Percentiles rank a stretch among this genome's conserved stretches.
phyloP scores from a whole-genome alignment of 345 rosid genomes.

The Rhodamnia argentea region DNA sequence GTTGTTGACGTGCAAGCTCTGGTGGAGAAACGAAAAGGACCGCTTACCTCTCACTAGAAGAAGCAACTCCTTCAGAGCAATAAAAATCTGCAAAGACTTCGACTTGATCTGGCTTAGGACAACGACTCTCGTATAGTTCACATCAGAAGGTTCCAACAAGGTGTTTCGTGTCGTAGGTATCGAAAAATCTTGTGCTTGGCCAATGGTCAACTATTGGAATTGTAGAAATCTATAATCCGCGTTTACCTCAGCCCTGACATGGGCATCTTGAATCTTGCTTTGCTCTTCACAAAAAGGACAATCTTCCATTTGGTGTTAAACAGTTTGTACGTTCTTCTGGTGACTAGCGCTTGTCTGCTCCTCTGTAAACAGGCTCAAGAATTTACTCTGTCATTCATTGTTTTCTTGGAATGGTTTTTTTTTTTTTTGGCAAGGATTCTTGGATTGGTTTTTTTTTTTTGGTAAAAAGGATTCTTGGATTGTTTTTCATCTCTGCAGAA shows the following conservation, averaged over 20 bases:
- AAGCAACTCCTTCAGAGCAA: neutral
- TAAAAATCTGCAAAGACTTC: neutral
- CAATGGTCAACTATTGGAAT: neutral
- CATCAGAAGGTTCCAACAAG: neutral
- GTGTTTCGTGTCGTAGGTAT: neutral
- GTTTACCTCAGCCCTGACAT: neutral
- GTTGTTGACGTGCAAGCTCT: neutral
- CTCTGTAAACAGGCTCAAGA: neutral
- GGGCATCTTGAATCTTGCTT: neutral
- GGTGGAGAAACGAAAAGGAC: neutral
- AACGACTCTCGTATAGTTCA: neutral
- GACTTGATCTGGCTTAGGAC: neutral
- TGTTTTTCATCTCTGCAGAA: neutral
- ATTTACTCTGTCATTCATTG: neutral
- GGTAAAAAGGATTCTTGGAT: neutral
- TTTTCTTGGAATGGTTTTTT: neutral
- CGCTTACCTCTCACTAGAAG: neutral
- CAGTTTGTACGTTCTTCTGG: neutral
- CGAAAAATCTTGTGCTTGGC: neutral
- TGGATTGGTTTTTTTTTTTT: neutral
- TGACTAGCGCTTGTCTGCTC: neutral
- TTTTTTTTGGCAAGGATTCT: no score
- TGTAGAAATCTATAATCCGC: neutral
- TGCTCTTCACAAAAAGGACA: neutral
- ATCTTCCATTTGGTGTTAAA: neutral